phyloP scores from a whole-genome alignment of 495 filamentous ascomycete genomes.

The Thermothielavioides terrestris region DNA sequence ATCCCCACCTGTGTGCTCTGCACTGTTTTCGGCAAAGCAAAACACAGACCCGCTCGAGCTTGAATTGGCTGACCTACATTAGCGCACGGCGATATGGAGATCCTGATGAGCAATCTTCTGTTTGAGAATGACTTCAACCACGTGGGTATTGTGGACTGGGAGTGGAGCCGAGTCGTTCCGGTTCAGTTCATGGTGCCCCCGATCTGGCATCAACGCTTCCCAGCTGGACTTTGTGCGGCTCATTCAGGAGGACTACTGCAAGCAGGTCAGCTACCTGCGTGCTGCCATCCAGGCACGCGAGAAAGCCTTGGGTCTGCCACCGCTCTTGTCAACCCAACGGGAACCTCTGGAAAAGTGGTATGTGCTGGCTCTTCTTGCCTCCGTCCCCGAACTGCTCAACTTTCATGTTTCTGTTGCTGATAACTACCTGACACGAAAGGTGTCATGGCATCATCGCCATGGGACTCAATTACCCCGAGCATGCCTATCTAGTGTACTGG shows the following conservation, averaged over 20 bases:
- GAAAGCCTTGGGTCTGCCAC: background rate
- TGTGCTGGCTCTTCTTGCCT: background rate
- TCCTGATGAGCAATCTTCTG: background rate
- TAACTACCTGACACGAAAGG: background rate
- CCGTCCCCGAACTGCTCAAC: background rate
- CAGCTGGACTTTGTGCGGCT: background rate
- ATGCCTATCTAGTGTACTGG: background rate
- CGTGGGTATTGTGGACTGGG: conserved; percentile 1
- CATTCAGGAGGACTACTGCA: background rate
- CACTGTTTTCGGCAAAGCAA: background rate
- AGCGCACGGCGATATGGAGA: conserved; percentile 2
- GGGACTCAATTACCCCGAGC: background rate
- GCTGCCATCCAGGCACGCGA: background rate
- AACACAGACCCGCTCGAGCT: background rate
- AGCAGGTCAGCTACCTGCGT: background rate
- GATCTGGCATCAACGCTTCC: background rate
- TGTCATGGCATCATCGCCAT: background rate
- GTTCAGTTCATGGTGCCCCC: conserved; percentile 2
- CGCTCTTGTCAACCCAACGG: background rate
- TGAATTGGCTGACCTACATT: background rate
- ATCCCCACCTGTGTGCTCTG: background rate
- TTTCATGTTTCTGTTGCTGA: no score
- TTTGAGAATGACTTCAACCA: conserved; percentile 1
- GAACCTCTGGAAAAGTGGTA: background rate
- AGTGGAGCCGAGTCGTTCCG: conserved; percentile 3